Evolutionary conservation across 805 yeast species (phyloP), one percentile per base, ranked within the genome.

Genomic region (Kodamaea laetipori): DNA sequence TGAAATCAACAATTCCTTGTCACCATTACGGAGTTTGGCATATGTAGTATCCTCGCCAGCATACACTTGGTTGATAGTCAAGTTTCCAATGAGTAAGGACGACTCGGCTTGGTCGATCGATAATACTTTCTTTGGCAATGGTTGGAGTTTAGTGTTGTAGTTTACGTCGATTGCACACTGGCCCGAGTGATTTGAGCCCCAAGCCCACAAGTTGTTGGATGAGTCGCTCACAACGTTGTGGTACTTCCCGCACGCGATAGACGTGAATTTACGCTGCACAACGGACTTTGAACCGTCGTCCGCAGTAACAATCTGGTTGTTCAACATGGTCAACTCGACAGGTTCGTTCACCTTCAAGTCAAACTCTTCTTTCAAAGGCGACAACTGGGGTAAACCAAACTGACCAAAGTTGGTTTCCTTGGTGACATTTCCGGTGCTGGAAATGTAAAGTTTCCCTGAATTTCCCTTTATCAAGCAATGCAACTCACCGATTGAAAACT

Each of bases 121-220:
- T 15, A 62, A 53, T 0, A 57, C 56, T 47, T 69, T 68, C 34
- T 73, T 76, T 2, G 99, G 99, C 30, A 81, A 78, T 4, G 95
- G 78, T 36, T 84, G 73, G 34, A 76, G 67, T 53, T 85, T 92
- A 12, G 84, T 79, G 46, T 79, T 80, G 57, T 80, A 80, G 16
- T 77, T 70, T 37, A 85, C 82, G 6, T 81, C 80, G 37, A 79
- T 71, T 8, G 92, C 96, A 43, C 92, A 71, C 56, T 94, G 92
- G n/a, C 98, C 98, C 60, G 67, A 80, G 3, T 78, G 71, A 60
- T 92, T 92, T 45, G 78, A 78, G 17, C 99, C 99, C 79, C 94
- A 90, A 1, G 89, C 77, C 79, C 84, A 86, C n/a, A 89, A 67
- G 41, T 73, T 71, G 6, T 92, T 94, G n/a, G 69, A 56, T 1